Evolutionary conservation across 1,284 basidiomycete species (phyloP).

Genomic region (Ceratobasidium sp.): DNA sequence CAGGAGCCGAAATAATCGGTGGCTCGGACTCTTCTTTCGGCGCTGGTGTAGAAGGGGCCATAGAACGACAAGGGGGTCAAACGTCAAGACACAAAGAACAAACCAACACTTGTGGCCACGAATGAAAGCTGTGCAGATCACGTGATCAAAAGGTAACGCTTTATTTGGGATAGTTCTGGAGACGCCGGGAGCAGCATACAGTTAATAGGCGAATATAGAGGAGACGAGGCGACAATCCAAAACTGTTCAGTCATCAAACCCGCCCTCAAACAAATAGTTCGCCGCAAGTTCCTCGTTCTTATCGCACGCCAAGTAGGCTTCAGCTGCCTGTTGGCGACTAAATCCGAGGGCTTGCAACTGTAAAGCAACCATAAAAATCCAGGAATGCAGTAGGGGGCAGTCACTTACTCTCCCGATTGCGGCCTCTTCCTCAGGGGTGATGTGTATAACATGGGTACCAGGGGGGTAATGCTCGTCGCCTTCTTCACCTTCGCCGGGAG

Average conservation of each 20-base stretch:
- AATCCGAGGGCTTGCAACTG: slow-evolving; percentile 91
- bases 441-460: slow-evolving; percentile 76
- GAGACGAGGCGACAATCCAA: not conserved
- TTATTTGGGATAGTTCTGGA: slow-evolving; percentile 20
- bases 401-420: slow-evolving; percentile 85
- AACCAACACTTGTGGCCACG: slow-evolving; percentile 35
- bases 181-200: slow-evolving; percentile 4
- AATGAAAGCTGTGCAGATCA: slow-evolving; percentile 40
- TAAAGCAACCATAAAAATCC: not conserved
- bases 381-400: not conserved
- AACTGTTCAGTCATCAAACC: slow-evolving; percentile 67
- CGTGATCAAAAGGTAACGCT: slow-evolving; percentile 28
- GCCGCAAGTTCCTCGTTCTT: slow-evolving; percentile 96
- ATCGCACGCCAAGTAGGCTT: slow-evolving; percentile 93
- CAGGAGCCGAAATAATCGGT: slow-evolving; percentile 38
- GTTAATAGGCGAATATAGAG: slow-evolving; percentile 23
- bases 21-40: slow-evolving; percentile 43
- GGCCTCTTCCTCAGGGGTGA: slow-evolving; percentile 86
- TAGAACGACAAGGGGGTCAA: not conserved
- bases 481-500: slow-evolving; percentile 59
- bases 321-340: slow-evolving; percentile 76
- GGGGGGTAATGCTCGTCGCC: slow-evolving; percentile 62
- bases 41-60: slow-evolving; percentile 43
- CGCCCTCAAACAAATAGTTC: slow-evolving; percentile 86
- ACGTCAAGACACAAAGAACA: slow-evolving; percentile 13